Percentiles rank a stretch among this genome's conserved stretches.
Evolutionary conservation across 1,139 yeast genomes (phyloP).

Genomic region (Nematodospora anomalae): DNA sequence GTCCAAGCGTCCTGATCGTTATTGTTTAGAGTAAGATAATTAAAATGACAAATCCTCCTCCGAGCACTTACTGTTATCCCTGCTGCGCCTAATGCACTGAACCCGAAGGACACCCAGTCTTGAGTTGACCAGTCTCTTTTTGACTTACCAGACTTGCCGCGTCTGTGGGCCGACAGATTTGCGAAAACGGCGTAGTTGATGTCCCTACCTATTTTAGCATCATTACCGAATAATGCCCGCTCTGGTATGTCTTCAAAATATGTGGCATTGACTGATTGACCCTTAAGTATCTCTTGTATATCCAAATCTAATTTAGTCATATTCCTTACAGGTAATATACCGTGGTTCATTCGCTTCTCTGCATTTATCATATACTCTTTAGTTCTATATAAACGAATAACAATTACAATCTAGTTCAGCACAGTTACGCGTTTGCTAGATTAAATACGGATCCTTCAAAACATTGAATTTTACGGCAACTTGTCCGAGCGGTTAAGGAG

Average conservation of each 20-base stretch:
- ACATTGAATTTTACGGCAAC: slow-evolving; percentile 13
- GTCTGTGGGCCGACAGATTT: too few relatives aligned
- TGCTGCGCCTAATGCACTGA: not conserved
- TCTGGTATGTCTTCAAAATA: not conserved
- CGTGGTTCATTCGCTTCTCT: too few relatives aligned
- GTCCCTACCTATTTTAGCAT: not conserved
- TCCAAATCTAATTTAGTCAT: too few relatives aligned
- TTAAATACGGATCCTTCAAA: too few relatives aligned
- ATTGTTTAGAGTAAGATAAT: not conserved
- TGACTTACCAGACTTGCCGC: not conserved
- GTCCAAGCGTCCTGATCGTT: not conserved
- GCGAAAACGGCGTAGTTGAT: not conserved
- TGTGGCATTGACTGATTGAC: not conserved
- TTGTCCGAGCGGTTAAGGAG: slow-evolving; percentile 40
- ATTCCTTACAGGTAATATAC: too few relatives aligned
- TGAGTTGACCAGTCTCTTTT: not conserved
- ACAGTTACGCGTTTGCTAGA: too few relatives aligned
- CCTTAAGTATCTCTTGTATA: too few relatives aligned
- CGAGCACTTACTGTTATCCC: not conserved
- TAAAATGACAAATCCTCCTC: not conserved
- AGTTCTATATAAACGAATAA: too few relatives aligned
- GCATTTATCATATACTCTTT: too few relatives aligned
- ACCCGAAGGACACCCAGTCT: not conserved
- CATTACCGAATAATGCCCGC: not conserved
- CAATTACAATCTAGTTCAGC: too few relatives aligned